Percentiles rank a stretch among this genome's conserved stretches.
Conservation (phyloP, 2,329 filamentous ascomycete genomes). For the Drechslerella dactyloides region DNA sequence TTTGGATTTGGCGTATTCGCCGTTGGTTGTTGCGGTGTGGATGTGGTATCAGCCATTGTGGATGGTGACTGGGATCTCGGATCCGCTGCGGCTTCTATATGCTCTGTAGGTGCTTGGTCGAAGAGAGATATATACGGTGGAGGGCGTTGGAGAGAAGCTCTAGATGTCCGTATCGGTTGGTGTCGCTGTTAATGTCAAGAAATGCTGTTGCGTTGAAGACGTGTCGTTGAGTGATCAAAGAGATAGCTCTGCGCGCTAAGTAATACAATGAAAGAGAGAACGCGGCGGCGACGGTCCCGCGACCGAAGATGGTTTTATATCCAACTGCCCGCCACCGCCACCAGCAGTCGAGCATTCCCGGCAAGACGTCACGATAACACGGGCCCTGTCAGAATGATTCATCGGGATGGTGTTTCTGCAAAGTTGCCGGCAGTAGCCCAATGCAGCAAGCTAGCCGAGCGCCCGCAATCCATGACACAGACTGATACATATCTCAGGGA, state of each 20-base stretch:
- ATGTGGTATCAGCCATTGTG: conserved; percentile 38
- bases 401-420: neutral
- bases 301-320: conserved; percentile 4
- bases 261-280: conserved; percentile 5
- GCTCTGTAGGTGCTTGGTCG: no score
- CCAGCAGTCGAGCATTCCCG: neutral
- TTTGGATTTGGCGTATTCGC: conserved; percentile 17
- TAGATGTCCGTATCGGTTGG: no score
- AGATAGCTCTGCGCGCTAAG: neutral
- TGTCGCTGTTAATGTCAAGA: no score
- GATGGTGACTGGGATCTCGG: neutral
- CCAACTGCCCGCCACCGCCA: neutral
- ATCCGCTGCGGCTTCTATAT: no score
- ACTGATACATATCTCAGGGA: no score
- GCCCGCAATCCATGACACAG: neutral
- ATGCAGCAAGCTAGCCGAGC: conserved; percentile 2
- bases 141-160: no score
- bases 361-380: neutral
- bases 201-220: no score
- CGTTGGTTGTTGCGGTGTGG: conserved; percentile 2
- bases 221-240: neutral
- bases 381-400: conserved; percentile 5
- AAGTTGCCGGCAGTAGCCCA: neutral
- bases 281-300: neutral
- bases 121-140: no score